phyloP scores from a whole-genome alignment of 1,139 yeast genomes.

The Pichia sp. region DNA sequence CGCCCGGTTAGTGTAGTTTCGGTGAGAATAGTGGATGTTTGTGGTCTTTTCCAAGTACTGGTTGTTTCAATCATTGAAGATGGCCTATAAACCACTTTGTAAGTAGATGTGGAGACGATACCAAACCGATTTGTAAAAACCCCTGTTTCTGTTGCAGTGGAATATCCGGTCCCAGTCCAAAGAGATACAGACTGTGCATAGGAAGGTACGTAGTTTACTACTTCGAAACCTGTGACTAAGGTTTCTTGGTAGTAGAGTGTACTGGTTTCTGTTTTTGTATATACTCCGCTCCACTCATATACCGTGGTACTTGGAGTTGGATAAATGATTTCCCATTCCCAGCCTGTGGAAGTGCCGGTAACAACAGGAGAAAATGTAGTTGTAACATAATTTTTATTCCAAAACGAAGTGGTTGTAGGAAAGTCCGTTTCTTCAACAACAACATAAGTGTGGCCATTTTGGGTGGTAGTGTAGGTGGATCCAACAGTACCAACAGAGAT shows the following conservation, averaged over 20 bases:
- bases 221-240: neutral
- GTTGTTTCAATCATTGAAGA: constrained; percentile 1
- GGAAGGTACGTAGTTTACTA: constrained; percentile 11
- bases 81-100: constrained; percentile 8
- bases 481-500: constrained; percentile 3
- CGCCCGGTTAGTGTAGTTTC: neutral
- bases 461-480: constrained; percentile 1
- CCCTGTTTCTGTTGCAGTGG: constrained; percentile 4
- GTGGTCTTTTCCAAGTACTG: neutral
- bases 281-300: neutral
- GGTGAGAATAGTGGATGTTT: neutral
- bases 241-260: neutral
- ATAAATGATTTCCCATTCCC: constrained; percentile 7
- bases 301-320: constrained; percentile 6
- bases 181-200: constrained; percentile 10
- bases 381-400: neutral
- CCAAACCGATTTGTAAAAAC: constrained; percentile 5
- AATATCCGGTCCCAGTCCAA: constrained; percentile 11
- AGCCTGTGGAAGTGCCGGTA: constrained; percentile 3
- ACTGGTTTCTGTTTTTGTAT: neutral
- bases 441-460: neutral
- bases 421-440: constrained; percentile 7
- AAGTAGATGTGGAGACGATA: constrained; percentile 8
- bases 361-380: constrained; percentile 9
- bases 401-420: constrained; percentile 4